phyloP scores from a whole-genome alignment of 306 rosid genomes.

The Vicia villosa region DNA sequence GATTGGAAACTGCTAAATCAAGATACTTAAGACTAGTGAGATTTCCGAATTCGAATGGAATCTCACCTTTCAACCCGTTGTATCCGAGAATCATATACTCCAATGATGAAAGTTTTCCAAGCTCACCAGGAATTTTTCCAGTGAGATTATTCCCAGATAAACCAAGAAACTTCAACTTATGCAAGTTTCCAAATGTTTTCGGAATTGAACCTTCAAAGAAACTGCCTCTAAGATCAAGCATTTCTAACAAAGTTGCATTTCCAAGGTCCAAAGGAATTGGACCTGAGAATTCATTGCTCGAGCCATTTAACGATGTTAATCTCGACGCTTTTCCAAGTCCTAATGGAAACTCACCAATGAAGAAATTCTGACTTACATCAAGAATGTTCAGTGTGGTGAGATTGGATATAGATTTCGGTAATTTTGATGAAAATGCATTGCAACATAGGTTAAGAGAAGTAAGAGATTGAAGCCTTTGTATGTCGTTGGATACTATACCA shows the following conservation, averaged over 20 bases:
- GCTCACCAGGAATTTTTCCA: conserved; percentile 69
- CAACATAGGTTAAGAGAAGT: conserved; percentile 68
- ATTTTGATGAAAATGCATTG: conserved; percentile 69
- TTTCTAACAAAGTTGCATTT: conserved; percentile 69
- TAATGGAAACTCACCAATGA: conserved; percentile 66
- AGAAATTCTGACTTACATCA: conserved; percentile 85
- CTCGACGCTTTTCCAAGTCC: conserved; percentile 61
- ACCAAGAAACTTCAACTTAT: conserved; percentile 88
- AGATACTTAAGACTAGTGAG: conserved; percentile 80
- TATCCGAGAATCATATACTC: conserved; percentile 81
- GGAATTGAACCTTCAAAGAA: conserved; percentile 77
- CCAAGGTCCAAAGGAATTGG: conserved; percentile 74
- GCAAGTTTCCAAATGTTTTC: conserved; percentile 59
- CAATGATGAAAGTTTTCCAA: conserved; percentile 73
- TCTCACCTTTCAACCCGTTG: conserved; percentile 76
- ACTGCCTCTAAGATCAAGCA: conserved; percentile 88
- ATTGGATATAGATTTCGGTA: conserved; percentile 67
- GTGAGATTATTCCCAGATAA: conserved; percentile 89
- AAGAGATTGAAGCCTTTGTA: conserved; percentile 58
- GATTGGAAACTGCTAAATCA: conserved; percentile 88
- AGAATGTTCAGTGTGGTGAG: conserved; percentile 61
- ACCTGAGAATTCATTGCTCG: conserved; percentile 83
- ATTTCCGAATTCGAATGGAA: conserved; percentile 80
- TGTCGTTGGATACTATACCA: conserved; percentile 61
- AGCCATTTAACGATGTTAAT: conserved; percentile 58